Evolutionary conservation across 73 alveolate species (phyloP).

Genomic region (Paramecium primaurelia): DNA sequence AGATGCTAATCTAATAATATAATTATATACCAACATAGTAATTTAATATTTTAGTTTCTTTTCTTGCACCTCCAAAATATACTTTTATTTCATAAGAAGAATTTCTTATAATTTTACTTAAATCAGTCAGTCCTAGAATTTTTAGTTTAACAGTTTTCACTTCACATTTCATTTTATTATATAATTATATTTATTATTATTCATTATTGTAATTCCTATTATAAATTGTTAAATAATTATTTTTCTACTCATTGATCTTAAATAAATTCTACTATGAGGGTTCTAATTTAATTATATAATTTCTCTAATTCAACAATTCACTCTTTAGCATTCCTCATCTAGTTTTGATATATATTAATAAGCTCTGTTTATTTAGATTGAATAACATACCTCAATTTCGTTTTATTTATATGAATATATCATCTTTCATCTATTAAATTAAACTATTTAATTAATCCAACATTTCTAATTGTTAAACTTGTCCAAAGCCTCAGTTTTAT

Average conservation of each 20-base stretch:
- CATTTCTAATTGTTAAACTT: conserved; percentile 64
- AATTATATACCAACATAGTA: neutral
- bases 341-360: conserved; percentile 48
- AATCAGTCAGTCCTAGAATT: neutral
- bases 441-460: conserved; percentile 65
- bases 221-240: neutral
- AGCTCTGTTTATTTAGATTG: neutral
- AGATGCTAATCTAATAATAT: neutral
- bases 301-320: conserved; percentile 52
- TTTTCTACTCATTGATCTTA: neutral
- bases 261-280: conserved; percentile 45
- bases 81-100: neutral
- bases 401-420: conserved; percentile 64
- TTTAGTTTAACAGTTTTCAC: conserved; percentile 1
- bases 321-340: conserved; percentile 57
- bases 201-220: neutral
- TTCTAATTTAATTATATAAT: conserved; percentile 40
- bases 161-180: neutral
- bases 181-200: neutral
- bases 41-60: neutral
- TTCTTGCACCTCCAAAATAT: conserved; percentile 22
- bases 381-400: conserved; percentile 60
- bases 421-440: conserved; percentile 75
- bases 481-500: conserved; percentile 65
- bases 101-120: neutral